Base-by-base conservation (phyloP, 495 filamentous ascomycete genomes). In the Trichoderma virens region DNA sequence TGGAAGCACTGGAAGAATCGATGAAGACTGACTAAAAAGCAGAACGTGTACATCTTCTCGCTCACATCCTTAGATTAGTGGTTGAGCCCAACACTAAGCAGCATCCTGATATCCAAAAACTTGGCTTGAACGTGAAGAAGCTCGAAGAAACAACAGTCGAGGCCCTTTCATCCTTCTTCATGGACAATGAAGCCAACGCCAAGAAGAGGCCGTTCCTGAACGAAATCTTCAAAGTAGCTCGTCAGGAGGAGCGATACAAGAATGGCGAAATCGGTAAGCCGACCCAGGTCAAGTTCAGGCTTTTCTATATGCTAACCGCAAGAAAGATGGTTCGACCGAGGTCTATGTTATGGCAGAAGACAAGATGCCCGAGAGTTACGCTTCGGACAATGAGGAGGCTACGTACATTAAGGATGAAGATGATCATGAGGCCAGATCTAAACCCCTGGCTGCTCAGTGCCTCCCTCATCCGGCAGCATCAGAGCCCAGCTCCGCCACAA, bases 151-250 rank as follows among this genome's bases (percentile, higher is more conserved):
- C 71, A 1, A 80, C 80, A 0, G 75, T 69, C 64, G 81, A 85
- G 34, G 73, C 76, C 0, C 69, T 85, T 23, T 73, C 75, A 1
- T 62, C 67, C 6, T 83, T 74, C 68, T 82, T 81, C 64, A 68
- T 67, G 25, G 77, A 79, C 38, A 76, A 76, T 11, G 74, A 75
- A 5, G 76, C 74, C 7, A 83, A 84, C 39, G 45, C 64, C 3
- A 67, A 70, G 32, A 83, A 82, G 70, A 76, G 68, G 62, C 65
- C 73, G 1, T 79, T 70, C 25, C 63, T 91, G 23, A 84, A 85
- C 65, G 87, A 89, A 70, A 83, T 90, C 5, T 90, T 88, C 70
- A 83, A 82, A 62, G 81, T 90, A 23, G 86, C 88, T 25, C 77
- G 78, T 61, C 73, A 77, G 67, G 86, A 91, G 70, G 88, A 90